phyloP scores from a whole-genome alignment of 139 green algal species.

The Picochlorum sp. region DNA sequence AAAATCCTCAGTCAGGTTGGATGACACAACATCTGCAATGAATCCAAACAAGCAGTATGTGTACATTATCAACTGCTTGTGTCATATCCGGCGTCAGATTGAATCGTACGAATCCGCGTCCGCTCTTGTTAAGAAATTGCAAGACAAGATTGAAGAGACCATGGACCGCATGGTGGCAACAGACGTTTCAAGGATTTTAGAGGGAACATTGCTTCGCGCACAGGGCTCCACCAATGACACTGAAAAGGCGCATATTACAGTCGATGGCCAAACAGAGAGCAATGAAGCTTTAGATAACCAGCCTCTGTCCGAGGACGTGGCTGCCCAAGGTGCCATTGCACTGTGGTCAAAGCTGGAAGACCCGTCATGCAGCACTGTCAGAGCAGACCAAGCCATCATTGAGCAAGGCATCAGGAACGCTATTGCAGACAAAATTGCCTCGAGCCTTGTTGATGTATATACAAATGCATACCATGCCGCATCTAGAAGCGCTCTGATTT shows the following conservation, averaged over 20 bases:
- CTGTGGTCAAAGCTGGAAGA: no score
- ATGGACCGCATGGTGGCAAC: background rate
- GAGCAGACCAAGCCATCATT: no score
- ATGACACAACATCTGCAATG: slow-evolving; percentile 31
- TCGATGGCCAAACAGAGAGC: no score
- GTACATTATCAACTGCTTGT: slow-evolving; percentile 73
- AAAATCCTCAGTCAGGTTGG: slow-evolving; percentile 35
- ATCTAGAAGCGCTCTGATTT: background rate
- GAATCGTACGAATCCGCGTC: background rate
- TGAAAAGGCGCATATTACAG: no score
- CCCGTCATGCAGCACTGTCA: no score
- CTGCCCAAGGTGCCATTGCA: no score
- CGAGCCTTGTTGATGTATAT: background rate
- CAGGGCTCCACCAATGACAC: no score
- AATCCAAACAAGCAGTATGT: slow-evolving; percentile 45
- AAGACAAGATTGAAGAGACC: background rate
- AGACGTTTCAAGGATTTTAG: background rate
- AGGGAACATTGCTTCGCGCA: background rate
- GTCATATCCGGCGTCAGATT: background rate
- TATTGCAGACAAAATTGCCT: background rate
- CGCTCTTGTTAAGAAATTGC: background rate
- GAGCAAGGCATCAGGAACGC: background rate
- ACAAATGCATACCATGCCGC: background rate
- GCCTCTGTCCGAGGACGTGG: no score
- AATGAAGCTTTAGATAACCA: no score